A percentile compares a stretch with the other conserved stretches of the same genome.
phyloP scores from a whole-genome alignment of 2,329 filamentous ascomycete genomes.

The Ophiostoma triangulosporum region DNA sequence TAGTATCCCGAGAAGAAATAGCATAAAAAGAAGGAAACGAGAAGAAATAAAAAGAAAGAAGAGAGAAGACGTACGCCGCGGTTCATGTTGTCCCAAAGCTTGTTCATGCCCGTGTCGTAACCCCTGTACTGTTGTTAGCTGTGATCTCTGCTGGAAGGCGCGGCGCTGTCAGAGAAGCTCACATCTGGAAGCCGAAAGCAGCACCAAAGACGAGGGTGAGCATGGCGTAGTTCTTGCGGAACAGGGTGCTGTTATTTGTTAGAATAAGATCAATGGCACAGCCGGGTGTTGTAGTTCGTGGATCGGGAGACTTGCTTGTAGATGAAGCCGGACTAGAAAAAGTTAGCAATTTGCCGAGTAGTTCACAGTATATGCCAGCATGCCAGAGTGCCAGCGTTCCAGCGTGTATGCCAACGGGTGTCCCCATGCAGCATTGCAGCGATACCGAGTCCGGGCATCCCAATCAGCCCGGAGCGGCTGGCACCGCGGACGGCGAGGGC shows the following conservation, averaged over 20 bases:
- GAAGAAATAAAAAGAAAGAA: background rate
- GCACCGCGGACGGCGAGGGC: background rate
- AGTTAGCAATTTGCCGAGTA: constrained; percentile 16
- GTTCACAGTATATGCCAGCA: background rate
- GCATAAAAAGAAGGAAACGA: too few relatives aligned
- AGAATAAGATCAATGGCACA: background rate
- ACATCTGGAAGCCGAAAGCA: constrained; percentile 93
- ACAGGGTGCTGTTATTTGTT: constrained; percentile 49
- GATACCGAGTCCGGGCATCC: background rate
- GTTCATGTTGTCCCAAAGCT: constrained; percentile 84
- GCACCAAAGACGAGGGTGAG: constrained; percentile 72
- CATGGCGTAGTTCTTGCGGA: constrained; percentile 82
- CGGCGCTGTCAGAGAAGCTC: too few relatives aligned
- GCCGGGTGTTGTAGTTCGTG: background rate
- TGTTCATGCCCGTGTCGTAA: constrained; percentile 72
- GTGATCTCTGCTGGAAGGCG: background rate
- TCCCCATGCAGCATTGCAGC: background rate
- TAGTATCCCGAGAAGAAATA: background rate
- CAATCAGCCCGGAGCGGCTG: background rate
- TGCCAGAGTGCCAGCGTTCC: too few relatives aligned
- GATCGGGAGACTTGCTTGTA: constrained; percentile 40
- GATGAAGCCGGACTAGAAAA: constrained; percentile 30
- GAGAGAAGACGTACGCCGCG: constrained; percentile 54
- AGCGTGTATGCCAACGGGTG: too few relatives aligned
- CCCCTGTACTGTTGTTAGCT: constrained; percentile 37